Conservation (phyloP, 2,329 filamentous ascomycete genomes). For the Colletotrichum tofieldiae region DNA sequence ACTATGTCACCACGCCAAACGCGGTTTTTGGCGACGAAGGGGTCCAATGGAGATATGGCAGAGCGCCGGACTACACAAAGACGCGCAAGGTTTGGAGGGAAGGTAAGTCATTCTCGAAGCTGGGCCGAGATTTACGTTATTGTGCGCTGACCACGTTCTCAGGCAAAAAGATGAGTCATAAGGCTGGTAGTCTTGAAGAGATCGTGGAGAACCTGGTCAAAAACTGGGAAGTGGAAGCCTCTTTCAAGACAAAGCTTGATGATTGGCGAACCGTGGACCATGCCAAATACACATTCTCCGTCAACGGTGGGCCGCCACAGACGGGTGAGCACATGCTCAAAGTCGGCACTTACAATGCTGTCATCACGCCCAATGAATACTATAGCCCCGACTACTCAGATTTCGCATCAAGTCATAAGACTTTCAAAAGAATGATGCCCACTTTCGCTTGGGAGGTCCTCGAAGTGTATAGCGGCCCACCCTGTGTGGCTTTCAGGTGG, state of each 20-base stretch:
- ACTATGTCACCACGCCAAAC: slow-evolving; percentile 38
- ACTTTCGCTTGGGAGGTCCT: slow-evolving; percentile 80
- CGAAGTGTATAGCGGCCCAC: slow-evolving; percentile 77
- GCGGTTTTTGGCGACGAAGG: slow-evolving; percentile 36
- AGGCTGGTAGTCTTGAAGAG: slow-evolving; percentile 68
- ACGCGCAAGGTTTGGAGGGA: slow-evolving; percentile 72
- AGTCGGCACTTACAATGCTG: slow-evolving; percentile 79
- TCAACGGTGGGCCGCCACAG: slow-evolving; percentile 73
- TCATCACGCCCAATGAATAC: slow-evolving; percentile 75
- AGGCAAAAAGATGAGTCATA: slow-evolving; percentile 73
- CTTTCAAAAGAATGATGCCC: slow-evolving; percentile 82
- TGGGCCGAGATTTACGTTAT: neutral
- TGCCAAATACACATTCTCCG: slow-evolving; percentile 72
- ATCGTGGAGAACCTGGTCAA: slow-evolving; percentile 80
- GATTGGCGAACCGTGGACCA: slow-evolving; percentile 79
- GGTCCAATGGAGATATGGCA: slow-evolving; percentile 37
- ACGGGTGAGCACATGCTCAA: slow-evolving; percentile 76
- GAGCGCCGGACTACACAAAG: slow-evolving; percentile 73
- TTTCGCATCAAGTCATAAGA: slow-evolving; percentile 77
- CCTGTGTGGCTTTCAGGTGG: slow-evolving; percentile 75
- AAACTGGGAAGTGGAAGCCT: slow-evolving; percentile 82
- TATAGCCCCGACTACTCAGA: slow-evolving; percentile 75
- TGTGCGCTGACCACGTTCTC: neutral
- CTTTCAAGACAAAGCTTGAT: slow-evolving; percentile 72
- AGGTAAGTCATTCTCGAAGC: slow-evolving; percentile 60